Evolutionary conservation across 2,329 filamentous ascomycete genomes (phyloP), one percentile per base, ranked within the genome.

Genomic region (Aspergillus spinulosporus): DNA sequence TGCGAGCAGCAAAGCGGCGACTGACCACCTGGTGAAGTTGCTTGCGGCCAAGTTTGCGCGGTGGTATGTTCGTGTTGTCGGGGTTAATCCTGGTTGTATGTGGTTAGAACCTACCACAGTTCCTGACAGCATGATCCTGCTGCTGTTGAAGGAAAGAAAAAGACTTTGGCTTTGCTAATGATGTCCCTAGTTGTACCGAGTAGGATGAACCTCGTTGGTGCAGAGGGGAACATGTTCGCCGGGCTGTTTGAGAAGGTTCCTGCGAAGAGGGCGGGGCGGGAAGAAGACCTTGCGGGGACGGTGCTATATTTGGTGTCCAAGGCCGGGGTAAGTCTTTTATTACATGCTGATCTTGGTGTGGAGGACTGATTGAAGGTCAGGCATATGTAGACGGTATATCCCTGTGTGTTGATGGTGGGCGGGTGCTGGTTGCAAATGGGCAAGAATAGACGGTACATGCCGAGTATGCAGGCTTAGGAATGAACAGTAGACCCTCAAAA

Each of bases 1-100:
- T 58, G 79, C 79, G 0, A 65, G 76, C 0, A 82, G 77, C 59
- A 82, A 82, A 59, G 80, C 80, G 1, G 80, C 78, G 0, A 81
- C 79, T 1, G 80, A 82, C 64, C 80, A 82, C 69, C 62, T 82
- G 11, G 79, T 82, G 2, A 71, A 64, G 49, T 63, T 82, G 52
- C 59, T 83, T 54, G 80, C 80, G 4, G 72, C 73, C 5, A 82
- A 83, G 61, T 82, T 79, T 56, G 68, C 66, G 21, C 67, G 70
- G 50, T 76, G 72, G 60, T 78, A 78, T 66, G 72, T 78, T 9
- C 63, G 76, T 42, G 75, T 78, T n/a, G 67, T 69, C 44, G 74
- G 73, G 2, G 76, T 78, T 34, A 78, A 78, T 64, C 76, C 76
- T 45, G 76, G 76, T 1, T 78, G 74, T 76, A 57, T 67, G 72